Evolutionary conservation across 2,329 filamentous ascomycete genomes (phyloP).

Genomic region (Pseudogymnoascus sp.): DNA sequence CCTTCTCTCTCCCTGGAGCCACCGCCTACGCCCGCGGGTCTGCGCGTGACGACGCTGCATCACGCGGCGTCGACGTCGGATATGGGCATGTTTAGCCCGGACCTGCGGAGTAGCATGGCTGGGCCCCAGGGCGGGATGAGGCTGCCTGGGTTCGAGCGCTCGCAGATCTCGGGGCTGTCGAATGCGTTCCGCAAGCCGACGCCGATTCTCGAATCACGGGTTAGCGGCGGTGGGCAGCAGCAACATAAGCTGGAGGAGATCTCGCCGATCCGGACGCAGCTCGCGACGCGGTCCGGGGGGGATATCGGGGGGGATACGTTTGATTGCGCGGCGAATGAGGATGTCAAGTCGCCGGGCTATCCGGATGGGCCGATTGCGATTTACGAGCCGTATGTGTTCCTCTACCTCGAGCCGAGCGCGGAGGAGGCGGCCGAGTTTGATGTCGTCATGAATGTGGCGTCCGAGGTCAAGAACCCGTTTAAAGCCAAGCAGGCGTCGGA

Average conservation of each 20-base stretch:
- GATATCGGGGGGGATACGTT: conserved; percentile 52
- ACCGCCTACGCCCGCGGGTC: conserved; percentile 12
- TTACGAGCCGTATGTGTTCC: conserved; percentile 66
- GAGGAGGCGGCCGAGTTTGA: conserved; percentile 72
- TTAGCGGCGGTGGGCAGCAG: neutral
- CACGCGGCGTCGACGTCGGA: conserved; percentile 6
- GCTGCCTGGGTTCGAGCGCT: conserved; percentile 36
- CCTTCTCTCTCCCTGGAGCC: conserved; percentile 39
- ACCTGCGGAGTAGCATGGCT: neutral
- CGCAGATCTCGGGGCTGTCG: conserved; percentile 51
- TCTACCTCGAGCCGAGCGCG: conserved; percentile 72
- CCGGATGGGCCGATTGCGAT: conserved; percentile 76
- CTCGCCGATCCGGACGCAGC: conserved; percentile 50
- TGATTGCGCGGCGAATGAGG: conserved; percentile 65
- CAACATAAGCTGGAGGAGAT: conserved; percentile 26
- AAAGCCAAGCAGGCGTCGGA: conserved; percentile 29
- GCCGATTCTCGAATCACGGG: conserved; percentile 18
- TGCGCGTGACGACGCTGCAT: conserved; percentile 4
- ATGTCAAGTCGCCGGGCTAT: conserved; percentile 74
- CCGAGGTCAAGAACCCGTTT: conserved; percentile 74
- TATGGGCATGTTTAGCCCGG: conserved; percentile 8
- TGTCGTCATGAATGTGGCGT: conserved; percentile 76
- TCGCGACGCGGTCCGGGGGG: conserved; percentile 45
- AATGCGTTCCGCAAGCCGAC: conserved; percentile 16
- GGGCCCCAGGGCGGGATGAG: conserved; percentile 48